Evolutionary conservation across 129 eudicot species (phyloP).

Genomic region (Pulicaria dysenterica): DNA sequence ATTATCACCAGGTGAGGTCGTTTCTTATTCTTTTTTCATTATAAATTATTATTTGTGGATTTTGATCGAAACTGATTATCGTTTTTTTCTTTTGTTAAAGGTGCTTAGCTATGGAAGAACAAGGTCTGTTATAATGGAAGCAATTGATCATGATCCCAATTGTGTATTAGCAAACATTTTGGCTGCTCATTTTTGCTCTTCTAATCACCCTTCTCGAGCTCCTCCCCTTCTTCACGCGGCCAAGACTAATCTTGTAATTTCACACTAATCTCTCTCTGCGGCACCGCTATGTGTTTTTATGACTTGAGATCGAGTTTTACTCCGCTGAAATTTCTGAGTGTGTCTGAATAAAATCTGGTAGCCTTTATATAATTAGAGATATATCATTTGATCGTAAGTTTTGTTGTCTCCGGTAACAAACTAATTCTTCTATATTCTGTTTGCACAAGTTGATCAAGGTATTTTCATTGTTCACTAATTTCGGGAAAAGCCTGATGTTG

Average conservation of each 20-base stretch:
- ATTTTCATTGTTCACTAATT: too few species aligned
- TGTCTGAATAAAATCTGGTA: too few species aligned
- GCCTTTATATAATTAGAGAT: too few species aligned
- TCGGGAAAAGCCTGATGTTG: too few species aligned
- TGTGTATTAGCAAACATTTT: constrained; percentile 82
- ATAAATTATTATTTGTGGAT: too few species aligned
- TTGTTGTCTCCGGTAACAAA: too few species aligned
- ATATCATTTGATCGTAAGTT: too few species aligned
- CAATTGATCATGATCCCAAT: constrained; percentile 60
- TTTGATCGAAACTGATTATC: background rate
- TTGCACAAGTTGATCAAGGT: too few species aligned
- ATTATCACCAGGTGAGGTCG: constrained; percentile 62
- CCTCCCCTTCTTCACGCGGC: constrained; percentile 60
- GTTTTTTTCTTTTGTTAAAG: constrained; percentile 35
- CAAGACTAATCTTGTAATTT: constrained; percentile 54
- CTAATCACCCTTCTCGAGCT: constrained; percentile 40
- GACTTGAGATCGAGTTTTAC: too few species aligned
- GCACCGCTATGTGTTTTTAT: too few species aligned
- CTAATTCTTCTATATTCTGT: too few species aligned
- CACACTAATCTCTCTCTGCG: background rate
- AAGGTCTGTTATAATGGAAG: constrained; percentile 71
- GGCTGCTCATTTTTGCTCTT: constrained; percentile 67
- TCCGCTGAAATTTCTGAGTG: too few species aligned
- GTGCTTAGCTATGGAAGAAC: constrained; percentile 79
- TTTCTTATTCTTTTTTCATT: background rate